phyloP scores from a whole-genome alignment of 257 asterid genomes.

The Solanum etuberosum region DNA sequence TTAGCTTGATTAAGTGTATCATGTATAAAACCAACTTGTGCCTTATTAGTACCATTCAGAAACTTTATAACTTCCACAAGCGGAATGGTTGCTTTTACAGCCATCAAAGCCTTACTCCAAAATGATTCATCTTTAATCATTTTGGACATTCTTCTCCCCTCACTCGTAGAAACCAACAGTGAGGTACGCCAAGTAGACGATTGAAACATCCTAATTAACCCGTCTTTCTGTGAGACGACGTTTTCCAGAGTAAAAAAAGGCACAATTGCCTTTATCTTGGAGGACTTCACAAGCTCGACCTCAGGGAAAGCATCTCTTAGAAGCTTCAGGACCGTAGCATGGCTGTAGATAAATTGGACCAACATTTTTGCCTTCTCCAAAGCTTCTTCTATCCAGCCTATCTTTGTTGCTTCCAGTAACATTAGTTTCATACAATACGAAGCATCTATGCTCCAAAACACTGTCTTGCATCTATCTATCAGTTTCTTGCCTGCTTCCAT shows the following conservation, averaged over 20 bases:
- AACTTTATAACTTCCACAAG: slow-evolving; percentile 25
- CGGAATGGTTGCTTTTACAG: slow-evolving; percentile 37
- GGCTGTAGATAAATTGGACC: slow-evolving; percentile 19
- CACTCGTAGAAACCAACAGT: slow-evolving; percentile 1
- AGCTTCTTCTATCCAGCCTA: slow-evolving; percentile 10
- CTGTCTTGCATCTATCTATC: slow-evolving; percentile 16
- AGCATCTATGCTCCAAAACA: slow-evolving; percentile 51
- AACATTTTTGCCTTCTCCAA: slow-evolving; percentile 34
- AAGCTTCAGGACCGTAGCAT: slow-evolving; percentile 8
- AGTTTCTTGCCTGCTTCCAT: slow-evolving; percentile 31
- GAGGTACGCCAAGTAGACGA: slow-evolving; percentile 14
- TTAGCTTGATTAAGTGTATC: slow-evolving; percentile 54
- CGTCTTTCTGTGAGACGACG: slow-evolving; percentile 18
- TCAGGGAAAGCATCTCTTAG: slow-evolving; percentile 6
- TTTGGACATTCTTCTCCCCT: slow-evolving; percentile 24
- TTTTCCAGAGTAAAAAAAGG: slow-evolving; percentile 45
- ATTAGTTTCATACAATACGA: slow-evolving; percentile 50
- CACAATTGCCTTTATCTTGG: slow-evolving; percentile 9
- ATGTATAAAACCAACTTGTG: slow-evolving; percentile 25
- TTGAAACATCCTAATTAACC: slow-evolving; percentile 13
- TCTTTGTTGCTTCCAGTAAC: slow-evolving; percentile 26
- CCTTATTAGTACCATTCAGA: slow-evolving; percentile 11
- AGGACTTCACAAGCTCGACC: slow-evolving; percentile 13
- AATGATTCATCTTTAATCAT: slow-evolving; percentile 30
- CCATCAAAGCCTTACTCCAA: slow-evolving; percentile 27